phyloP scores from a whole-genome alignment of 192 early-diverging fungal species.

The Backusella luteola region DNA sequence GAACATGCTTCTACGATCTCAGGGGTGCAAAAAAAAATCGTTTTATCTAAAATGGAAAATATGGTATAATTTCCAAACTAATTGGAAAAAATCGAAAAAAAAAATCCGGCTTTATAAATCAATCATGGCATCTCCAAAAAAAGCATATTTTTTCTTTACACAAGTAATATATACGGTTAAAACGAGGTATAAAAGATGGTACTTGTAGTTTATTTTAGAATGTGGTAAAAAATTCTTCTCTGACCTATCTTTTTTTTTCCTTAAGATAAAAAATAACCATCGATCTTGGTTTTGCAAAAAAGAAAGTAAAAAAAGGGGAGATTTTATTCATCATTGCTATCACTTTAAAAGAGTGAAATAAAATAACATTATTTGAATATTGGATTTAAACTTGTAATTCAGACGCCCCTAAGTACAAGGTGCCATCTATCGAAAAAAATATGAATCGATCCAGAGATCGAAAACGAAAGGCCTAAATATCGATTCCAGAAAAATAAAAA shows the following conservation, averaged over 20 bases:
- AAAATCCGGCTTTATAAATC: background rate
- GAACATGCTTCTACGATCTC: background rate
- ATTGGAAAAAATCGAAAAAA: constrained; percentile 3
- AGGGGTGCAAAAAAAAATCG: background rate
- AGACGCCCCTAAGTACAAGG: background rate
- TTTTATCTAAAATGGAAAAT: background rate
- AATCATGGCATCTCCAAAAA: background rate
- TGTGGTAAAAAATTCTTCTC: background rate
- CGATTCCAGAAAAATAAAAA: background rate
- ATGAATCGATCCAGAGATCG: background rate
- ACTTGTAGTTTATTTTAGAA: background rate
- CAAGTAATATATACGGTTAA: background rate
- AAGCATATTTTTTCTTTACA: background rate
- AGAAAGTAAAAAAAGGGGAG: background rate
- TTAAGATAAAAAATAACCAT: background rate
- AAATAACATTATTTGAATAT: background rate
- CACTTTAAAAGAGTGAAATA: background rate
- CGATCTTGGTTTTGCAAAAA: background rate
- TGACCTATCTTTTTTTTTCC: background rate
- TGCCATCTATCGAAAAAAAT: background rate
- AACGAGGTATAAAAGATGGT: background rate
- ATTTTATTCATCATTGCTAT: background rate
- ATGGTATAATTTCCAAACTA: background rate
- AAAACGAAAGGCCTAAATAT: background rate
- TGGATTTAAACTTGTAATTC: background rate